Base-by-base conservation (phyloP, 2,329 filamentous ascomycete species). In the Aspergillus tubingensis region DNA sequence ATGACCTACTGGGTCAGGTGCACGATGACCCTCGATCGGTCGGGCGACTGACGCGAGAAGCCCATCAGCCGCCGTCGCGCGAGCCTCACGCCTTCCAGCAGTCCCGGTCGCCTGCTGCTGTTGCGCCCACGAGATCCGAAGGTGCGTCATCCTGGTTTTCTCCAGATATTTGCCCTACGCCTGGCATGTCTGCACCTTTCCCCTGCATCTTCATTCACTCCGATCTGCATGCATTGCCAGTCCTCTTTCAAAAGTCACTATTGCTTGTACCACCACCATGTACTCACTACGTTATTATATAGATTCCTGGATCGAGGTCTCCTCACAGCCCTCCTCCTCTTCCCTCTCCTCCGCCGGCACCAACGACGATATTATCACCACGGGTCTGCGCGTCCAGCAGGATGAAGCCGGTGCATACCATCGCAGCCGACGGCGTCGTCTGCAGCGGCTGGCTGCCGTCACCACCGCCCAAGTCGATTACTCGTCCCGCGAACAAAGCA, bases 271-370 rank as follows among this genome's bases (percentile, higher is more conserved):
- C 21, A 48, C 25, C 58, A 77, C 25, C 59, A 77, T 80, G 74
- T 79, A 78, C 76, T 81, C 77, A 79, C 74, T 77, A 32, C 74
- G 70, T 49, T 76, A 77, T 69, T 79, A 79, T 59, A 67, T 81
- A 93, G 95, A 98, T 80, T 97, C 95, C 8, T 99, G 95, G 95
- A 87, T 98, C 68, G 94, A 99, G 76, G 88, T 99, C 62, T 87
- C 90, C 50, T 97, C 94, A 3, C 91, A 95, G 69, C 92, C 94
- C 7, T 97, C 94, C 0, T 96, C 94, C 2, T 96, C 94, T 2
- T 97, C 93, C 13, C 82, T 96, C 11, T 96, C 93, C 19, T 96
- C 85, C 19, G 78, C 87, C 57, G 87, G 89, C 72, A 76, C 76
- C 56, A 77, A 85, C 64, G 92, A 96, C 66, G 93, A 97, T 71